Base-by-base conservation (phyloP, 2,329 filamentous ascomycete genomes). In the Botrytis paeoniae region DNA sequence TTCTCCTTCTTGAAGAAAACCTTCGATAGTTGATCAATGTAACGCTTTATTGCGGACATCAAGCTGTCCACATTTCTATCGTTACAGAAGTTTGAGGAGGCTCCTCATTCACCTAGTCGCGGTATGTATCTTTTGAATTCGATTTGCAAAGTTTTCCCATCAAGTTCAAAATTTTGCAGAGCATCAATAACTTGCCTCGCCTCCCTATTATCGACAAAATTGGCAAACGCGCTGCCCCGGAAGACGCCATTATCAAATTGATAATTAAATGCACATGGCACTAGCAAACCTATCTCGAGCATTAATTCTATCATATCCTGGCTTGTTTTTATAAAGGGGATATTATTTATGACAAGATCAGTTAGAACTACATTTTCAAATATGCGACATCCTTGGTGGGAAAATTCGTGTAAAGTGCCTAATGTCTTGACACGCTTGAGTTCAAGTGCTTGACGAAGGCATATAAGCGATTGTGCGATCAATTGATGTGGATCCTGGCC, bases 241-340 rank as follows among this genome's bases (percentile, higher is more conserved):
- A 99, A 99, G 41, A 98, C 95, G 48, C 96, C 96, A 79, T 97
- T 96, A 82, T 99, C 96, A 81, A 99, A 98, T 83, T 99, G 96
- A 81, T 99, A 98, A 86, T 98, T 98, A 87, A 99, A 99, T 20
- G 96, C 96, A 81, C 98, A 98, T 0, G 96, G 96, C 77, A 98
- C 89, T 1, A 96, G 96, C 54, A 98, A 88, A 77, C 93, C 92
- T 87, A 98, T 89, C 32, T 97, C 93, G 16, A 95, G 93, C 96
- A 99, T 98, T 77, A 98, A 87, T 75, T 91, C 89, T 45, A 97
- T 93, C 57, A 99, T 87, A 79, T 95, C 93, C 83, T 99, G 96
- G 84, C 98, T 98, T 82, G 97, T 95, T 73, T 98, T 94, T 43
- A 96, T 96, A 82, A 98, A 98, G 0, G 97, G 96, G 54, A 99